Base-by-base conservation (phyloP, 805 yeast genomes). In the Pichia gijzeniarum region DNA sequence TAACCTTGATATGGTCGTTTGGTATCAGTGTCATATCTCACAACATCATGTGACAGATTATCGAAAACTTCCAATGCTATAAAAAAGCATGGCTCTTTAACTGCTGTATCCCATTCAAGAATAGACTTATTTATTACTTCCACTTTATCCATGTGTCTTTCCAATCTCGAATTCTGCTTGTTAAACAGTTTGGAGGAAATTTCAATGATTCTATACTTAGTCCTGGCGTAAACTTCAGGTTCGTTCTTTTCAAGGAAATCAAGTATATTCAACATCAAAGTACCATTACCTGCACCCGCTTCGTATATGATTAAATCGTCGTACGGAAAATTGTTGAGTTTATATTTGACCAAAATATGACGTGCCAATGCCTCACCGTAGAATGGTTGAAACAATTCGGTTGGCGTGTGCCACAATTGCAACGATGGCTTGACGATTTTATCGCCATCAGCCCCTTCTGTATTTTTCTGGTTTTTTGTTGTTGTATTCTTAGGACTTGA, bases 201-300 rank as follows among this genome's bases (percentile, higher is more conserved):
- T 63, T 85, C 93, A 51, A 85, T 79, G 44, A 85, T 80, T 58
- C 76, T 78, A 59, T 87, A 87, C 53, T 73, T 72, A 0, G 88
- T 82, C 33, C 78, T 69, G 12, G 66, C 62, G 60, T 85, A 87
- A n/a, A 86, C 79, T 33, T 83, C 89, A 0, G 95, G 90, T 51
- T 82, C 81, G 18, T 73, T 67, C 22, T 64, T 65, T 50, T 76
- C 69, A 48, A 87, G 72, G 58, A 72, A 86, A 56, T 81, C 80
- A 50, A 87, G 62, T 10, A 87, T 75, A 56, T 86, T 82, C 44
- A 72, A 61, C 95, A 88, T 87, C 48, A 87, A 63, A 0, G 95
- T 86, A 35, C 95, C 95, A 56, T 87, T 87, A 53, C 95, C 95
- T 18, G 89, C 95, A 48, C 95, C 96, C 72, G 85, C 77, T 63